phyloP scores from a whole-genome alignment of 1,139 yeast genomes.

The Protomyces gravidus region DNA sequence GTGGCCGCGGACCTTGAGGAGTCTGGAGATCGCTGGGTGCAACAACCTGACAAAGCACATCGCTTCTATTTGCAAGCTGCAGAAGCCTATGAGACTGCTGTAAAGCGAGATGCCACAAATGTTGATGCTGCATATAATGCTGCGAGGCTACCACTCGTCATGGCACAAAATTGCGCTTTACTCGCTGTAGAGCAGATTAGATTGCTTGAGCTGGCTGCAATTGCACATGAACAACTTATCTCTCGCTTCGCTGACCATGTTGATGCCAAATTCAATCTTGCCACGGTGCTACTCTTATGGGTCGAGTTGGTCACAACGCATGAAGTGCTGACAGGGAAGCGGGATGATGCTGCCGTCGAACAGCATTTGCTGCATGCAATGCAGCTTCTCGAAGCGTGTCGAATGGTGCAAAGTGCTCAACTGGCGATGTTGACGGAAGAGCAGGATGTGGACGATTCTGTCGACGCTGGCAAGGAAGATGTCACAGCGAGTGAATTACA shows the following conservation, averaged over 20 bases:
- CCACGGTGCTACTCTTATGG: constrained; percentile 2
- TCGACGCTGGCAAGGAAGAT: neutral
- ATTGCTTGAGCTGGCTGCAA: constrained; percentile 1
- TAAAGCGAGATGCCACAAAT: neutral
- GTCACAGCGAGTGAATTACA: neutral
- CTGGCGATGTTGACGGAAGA: neutral
- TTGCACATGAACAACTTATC: neutral
- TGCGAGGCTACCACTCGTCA: constrained; percentile 10
- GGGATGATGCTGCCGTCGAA: neutral
- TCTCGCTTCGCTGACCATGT: neutral
- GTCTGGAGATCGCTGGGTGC: constrained; percentile 30
- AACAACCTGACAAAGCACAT: constrained; percentile 27
- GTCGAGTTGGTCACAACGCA: constrained; percentile 11
- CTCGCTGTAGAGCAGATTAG: constrained; percentile 5
- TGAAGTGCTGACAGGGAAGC: neutral
- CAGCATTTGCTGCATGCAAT: constrained; percentile 6
- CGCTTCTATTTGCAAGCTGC: constrained; percentile 10
- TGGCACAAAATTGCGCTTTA: constrained; percentile 13
- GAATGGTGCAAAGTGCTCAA: constrained; percentile 1
- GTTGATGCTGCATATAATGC: constrained; percentile 19
- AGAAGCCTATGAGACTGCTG: constrained; percentile 7
- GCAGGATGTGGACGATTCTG: neutral
- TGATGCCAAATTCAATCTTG: constrained; percentile 15
- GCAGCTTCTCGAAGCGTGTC: constrained; percentile 2
- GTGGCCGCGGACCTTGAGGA: constrained; percentile 24